These are phyloP conservation scores for Carex pumila DNA, from an alignment of 176 grass and related monocot genomes.

Conservation along the genomic window DNA sequence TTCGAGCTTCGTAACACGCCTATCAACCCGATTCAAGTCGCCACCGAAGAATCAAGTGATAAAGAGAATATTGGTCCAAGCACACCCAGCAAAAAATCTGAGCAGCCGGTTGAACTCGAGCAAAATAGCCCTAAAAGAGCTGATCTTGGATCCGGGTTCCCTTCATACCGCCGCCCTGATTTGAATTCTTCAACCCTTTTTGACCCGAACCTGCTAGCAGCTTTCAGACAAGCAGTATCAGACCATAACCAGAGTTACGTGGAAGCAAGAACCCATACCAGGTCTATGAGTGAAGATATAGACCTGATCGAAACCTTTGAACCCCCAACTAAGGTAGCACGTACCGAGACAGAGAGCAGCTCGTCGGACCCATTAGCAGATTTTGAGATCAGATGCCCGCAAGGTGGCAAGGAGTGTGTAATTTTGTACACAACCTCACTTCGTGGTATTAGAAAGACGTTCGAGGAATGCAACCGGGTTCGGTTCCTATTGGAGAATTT, in stretches of 20 bases:
- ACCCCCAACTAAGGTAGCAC: constrained; percentile 18
- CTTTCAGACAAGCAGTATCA: constrained; percentile 55
- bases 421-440: constrained; percentile 75
- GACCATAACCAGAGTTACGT: constrained; percentile 36
- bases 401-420: constrained; percentile 44
- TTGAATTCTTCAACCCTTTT: constrained; percentile 61
- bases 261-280: constrained; percentile 17
- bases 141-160: background rate
- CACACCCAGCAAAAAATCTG: constrained; percentile 24
- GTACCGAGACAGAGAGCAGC: background rate
- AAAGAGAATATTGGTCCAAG: constrained; percentile 61
- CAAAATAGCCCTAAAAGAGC: background rate
- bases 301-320: background rate
- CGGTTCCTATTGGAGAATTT: constrained; percentile 51
- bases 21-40: background rate
- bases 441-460: constrained; percentile 59
- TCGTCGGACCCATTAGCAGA: constrained; percentile 30
- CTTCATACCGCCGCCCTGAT: constrained; percentile 48
- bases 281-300: background rate
- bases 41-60: background rate
- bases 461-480: constrained; percentile 71
- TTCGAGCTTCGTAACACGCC: background rate
- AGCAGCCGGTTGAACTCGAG: constrained; percentile 14
- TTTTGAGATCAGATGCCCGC: constrained; percentile 45
- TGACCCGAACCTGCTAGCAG: constrained; percentile 83